A percentile compares a stretch with the other conserved stretches of the same genome.
Evolutionary conservation across 2,329 filamentous ascomycete species (phyloP).

Genomic region (Aspergillus novofumigatus): DNA sequence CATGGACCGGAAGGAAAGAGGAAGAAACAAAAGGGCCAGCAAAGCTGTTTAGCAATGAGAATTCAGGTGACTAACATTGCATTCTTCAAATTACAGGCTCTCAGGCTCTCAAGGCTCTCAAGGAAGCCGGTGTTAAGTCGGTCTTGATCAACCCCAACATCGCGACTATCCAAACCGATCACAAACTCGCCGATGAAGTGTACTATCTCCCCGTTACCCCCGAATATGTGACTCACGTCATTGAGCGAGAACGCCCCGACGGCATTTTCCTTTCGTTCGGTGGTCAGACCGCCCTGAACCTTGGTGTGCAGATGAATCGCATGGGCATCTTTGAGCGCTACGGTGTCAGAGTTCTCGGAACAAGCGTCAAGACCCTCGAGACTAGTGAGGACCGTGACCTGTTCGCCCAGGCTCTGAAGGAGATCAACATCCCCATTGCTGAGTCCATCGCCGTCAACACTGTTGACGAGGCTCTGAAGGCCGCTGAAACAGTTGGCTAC

Average conservation of each 20-base stretch:
- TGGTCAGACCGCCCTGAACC: conserved; percentile 92
- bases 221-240: conserved; percentile 96
- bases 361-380: conserved; percentile 89
- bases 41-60: not conserved
- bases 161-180: conserved; percentile 95
- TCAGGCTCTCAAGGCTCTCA: conserved; percentile 93
- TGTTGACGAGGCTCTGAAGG: conserved; percentile 85
- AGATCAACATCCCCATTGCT: conserved; percentile 96
- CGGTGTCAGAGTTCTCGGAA: conserved; percentile 91
- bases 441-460: conserved; percentile 91
- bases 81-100: conserved; percentile 58
- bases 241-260: conserved; percentile 91
- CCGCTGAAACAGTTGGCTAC: conserved; percentile 83
- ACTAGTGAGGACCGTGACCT: conserved; percentile 93
- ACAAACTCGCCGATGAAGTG: conserved; percentile 92
- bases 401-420: conserved; percentile 90
- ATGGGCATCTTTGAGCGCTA: conserved; percentile 94
- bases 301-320: conserved; percentile 96
- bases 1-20: too few relatives aligned
- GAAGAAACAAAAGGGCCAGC: not conserved
- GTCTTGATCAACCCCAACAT: conserved; percentile 98
- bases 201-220: conserved; percentile 98
- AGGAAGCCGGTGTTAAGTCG: conserved; percentile 86
- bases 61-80: conserved; percentile 16
- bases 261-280: conserved; percentile 97